Evolutionary conservation across 164 flowering plant species (phyloP), one percentile per base, ranked within the genome.

Genomic region (Vitis rupestris): DNA sequence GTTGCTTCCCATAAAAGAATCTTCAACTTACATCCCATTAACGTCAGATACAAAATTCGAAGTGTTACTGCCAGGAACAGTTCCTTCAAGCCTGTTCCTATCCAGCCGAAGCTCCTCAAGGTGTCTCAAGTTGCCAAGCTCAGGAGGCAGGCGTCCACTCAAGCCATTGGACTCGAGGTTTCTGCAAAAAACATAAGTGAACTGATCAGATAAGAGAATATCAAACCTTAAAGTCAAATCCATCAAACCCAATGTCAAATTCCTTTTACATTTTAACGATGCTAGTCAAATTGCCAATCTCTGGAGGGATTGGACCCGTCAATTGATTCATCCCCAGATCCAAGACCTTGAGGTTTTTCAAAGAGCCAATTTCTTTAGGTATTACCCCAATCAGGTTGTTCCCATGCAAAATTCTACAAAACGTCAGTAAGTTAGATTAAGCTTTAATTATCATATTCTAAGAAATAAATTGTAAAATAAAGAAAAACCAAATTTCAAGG

Each of bases 261-360:
- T 57, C 17, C 60, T 50, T 74, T 56, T 83, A 92, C 98, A 95
- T 82, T 84, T 81, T 86, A 23, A 51, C 70, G 15, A 87, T 63
- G 70, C 70, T 85, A 44, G 77, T 73, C 72, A 92, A 77, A 67
- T 83, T 84, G 70, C 92, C 94, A 72, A 95, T 65, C 78, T 91
- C 87, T 30, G 73, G 80, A 31, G 99, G 98, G 78, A 95, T 86
- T 11, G 93, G 84, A 50, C 99, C 99, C 3, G 92, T 75, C 23
- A 95, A 78, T 68, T 79, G 88, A 77, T 95, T 95, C 62, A 27
- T 68, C n/a, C 98, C 89, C 82, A 95, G 82, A 85, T 95, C 98
- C 88, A 95, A 79, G 50, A 82, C 78, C 75, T 74, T 79, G 37
- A 95, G 96, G 77, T 60, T 75, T 30, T 79, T 86, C 84, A 95